phyloP scores from a whole-genome alignment of 1,284 basidiomycete genomes.

The Pterulicium gracile region DNA sequence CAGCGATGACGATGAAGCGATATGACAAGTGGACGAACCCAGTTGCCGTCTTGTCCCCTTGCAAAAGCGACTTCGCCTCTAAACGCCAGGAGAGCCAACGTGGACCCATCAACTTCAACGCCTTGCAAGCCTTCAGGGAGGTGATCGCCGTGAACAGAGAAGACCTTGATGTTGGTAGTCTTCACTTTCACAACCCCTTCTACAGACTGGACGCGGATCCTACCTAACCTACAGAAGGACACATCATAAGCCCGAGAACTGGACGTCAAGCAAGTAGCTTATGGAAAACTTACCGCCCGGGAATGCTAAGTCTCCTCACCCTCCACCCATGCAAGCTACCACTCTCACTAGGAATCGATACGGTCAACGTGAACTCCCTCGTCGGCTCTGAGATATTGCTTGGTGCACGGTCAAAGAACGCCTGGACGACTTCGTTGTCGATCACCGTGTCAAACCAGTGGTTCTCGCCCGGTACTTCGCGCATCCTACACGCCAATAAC shows the following conservation, averaged over 20 bases:
- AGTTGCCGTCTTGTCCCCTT: no score
- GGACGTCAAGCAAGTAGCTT: not conserved
- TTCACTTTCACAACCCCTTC: slow-evolving; percentile 18
- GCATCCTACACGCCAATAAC: slow-evolving; percentile 30
- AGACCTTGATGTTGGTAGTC: slow-evolving; percentile 31
- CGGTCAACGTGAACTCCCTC: slow-evolving; percentile 52
- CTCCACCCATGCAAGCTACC: slow-evolving; percentile 26
- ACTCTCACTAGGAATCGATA: slow-evolving; percentile 21
- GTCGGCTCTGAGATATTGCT: slow-evolving; percentile 1
- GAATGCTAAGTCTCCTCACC: slow-evolving; percentile 39
- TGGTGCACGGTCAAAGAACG: slow-evolving; percentile 36
- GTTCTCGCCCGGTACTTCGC: slow-evolving; percentile 48
- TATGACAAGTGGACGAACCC: no score
- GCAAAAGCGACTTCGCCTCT: no score
- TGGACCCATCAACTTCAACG: not conserved
- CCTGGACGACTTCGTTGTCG: slow-evolving; percentile 38
- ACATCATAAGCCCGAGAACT: not conserved
- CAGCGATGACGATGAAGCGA: no score
- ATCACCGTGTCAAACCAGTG: slow-evolving; percentile 68
- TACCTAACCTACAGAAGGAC: not conserved
- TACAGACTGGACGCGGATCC: slow-evolving; percentile 10
- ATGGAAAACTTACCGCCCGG: slow-evolving; percentile 42
- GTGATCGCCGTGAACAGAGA: slow-evolving; percentile 20
- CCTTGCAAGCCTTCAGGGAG: not conserved
- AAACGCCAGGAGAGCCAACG: no score